These are phyloP conservation scores for Leptoxyphium fumago DNA, from an alignment of 2,329 filamentous ascomycete species.

Conservation along the genomic window DNA sequence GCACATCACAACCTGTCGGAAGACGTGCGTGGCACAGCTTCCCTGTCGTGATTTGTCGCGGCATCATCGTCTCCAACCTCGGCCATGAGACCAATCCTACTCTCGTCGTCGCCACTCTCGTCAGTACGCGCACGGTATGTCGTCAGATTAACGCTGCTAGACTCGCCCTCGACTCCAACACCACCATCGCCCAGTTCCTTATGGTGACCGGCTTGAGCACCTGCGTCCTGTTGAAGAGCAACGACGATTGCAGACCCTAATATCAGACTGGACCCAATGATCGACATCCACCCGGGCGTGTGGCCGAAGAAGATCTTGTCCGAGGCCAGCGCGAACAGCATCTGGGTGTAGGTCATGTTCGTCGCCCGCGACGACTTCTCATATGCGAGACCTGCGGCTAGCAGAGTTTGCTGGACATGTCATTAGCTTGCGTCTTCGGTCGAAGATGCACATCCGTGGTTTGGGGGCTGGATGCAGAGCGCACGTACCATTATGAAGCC, in stretches of 20 bases:
- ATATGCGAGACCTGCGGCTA: constrained; percentile 60
- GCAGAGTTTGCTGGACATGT: constrained; percentile 50
- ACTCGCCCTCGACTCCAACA: background rate
- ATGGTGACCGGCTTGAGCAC: constrained; percentile 7
- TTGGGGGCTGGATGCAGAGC: background rate
- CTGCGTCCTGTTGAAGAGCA: constrained; percentile 37
- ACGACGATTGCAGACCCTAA: constrained; percentile 52
- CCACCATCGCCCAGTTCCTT: constrained; percentile 2
- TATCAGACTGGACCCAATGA: constrained; percentile 48
- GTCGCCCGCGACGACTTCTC: constrained; percentile 50
- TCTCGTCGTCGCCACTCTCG: constrained; percentile 18
- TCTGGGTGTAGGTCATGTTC: constrained; percentile 55
- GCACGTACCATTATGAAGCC: constrained; percentile 55
- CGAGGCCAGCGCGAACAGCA: constrained; percentile 52
- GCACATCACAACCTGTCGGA: too few species aligned
- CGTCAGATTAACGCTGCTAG: too few species aligned
- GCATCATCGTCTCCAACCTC: constrained; percentile 6
- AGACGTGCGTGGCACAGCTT: too few species aligned
- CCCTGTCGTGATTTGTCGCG: constrained; percentile 2
- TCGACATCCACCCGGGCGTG: constrained; percentile 41
- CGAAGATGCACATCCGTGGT: background rate
- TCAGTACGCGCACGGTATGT: too few species aligned
- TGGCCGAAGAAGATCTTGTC: constrained; percentile 50
- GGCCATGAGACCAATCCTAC: constrained; percentile 13
- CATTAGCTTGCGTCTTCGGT: background rate